Percentiles rank a stretch among this genome's conserved stretches.
phyloP scores from a whole-genome alignment of 148 eudicot genomes.

The Arbutus unedo region DNA sequence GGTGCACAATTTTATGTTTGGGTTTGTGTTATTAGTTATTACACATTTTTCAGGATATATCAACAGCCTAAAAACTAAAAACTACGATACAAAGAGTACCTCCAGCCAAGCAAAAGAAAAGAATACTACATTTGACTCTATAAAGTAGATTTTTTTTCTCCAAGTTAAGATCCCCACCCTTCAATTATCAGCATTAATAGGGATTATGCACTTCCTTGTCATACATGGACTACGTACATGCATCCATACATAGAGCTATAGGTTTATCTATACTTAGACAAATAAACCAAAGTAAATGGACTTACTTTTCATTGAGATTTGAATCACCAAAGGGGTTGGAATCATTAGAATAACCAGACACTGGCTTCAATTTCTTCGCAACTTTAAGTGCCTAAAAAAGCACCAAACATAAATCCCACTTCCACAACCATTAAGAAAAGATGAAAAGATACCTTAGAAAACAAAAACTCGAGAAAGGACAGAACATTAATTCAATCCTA shows the following conservation, averaged over 20 bases:
- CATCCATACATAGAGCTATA: background rate
- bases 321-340: conserved; percentile 89
- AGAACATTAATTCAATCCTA: background rate
- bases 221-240: background rate
- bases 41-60: background rate
- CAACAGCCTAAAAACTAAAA: background rate
- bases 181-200: background rate
- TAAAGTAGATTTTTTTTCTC: background rate
- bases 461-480: background rate
- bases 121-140: background rate
- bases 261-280: background rate
- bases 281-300: conserved; percentile 1
- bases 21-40: background rate
- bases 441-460: conserved; percentile 5
- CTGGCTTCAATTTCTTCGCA: conserved; percentile 74
- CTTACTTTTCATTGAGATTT: conserved; percentile 79
- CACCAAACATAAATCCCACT: background rate
- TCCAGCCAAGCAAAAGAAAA: background rate
- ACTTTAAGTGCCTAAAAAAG: conserved; percentile 49
- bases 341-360: conserved; percentile 81
- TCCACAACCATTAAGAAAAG: background rate
- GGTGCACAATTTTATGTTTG: background rate
- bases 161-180: background rate
- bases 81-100: background rate
- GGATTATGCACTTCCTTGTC: background rate